These are phyloP conservation scores for Starmerella gropengiesseri DNA, from an alignment of 805 yeast genomes.

Conservation along the genomic window DNA sequence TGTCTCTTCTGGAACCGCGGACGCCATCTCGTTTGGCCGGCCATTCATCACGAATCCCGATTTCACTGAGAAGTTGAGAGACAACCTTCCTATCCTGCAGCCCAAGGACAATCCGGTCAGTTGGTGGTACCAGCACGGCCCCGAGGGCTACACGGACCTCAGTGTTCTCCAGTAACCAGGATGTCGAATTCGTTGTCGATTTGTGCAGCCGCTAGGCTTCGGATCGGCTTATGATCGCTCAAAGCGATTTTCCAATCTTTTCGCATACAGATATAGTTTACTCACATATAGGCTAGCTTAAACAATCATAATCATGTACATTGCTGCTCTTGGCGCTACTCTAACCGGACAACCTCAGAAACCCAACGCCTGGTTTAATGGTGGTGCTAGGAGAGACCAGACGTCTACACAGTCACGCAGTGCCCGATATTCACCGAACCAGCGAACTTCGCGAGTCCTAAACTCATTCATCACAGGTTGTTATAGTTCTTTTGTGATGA, in stretches of 20 bases:
- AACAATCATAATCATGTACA: too few relatives aligned
- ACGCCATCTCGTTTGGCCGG: conserved; percentile 38
- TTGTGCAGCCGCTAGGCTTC: not conserved
- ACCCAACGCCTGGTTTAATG: conserved; percentile 13
- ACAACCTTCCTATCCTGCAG: conserved; percentile 33
- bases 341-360: conserved; percentile 22
- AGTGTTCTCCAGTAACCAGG: conserved; percentile 26
- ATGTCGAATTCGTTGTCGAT: not conserved
- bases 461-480: conserved; percentile 24
- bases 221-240: too few relatives aligned
- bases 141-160: conserved; percentile 36
- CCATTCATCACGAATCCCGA: conserved; percentile 48
- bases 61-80: conserved; percentile 34
- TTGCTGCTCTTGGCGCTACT: conserved; percentile 8
- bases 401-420: conserved; percentile 21
- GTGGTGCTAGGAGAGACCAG: conserved; percentile 24
- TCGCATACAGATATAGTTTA: too few relatives aligned
- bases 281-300: too few relatives aligned
- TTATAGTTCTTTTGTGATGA: conserved; percentile 22
- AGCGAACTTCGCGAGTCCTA: conserved; percentile 20
- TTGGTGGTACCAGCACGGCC: conserved; percentile 36
- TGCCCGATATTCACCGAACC: not conserved
- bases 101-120: conserved; percentile 37
- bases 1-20: conserved; percentile 17
- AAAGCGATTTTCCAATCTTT: too few relatives aligned